These are phyloP conservation scores for Carex arenaria DNA, from an alignment of 202 grass and related monocot genomes.

Conservation along the genomic window DNA sequence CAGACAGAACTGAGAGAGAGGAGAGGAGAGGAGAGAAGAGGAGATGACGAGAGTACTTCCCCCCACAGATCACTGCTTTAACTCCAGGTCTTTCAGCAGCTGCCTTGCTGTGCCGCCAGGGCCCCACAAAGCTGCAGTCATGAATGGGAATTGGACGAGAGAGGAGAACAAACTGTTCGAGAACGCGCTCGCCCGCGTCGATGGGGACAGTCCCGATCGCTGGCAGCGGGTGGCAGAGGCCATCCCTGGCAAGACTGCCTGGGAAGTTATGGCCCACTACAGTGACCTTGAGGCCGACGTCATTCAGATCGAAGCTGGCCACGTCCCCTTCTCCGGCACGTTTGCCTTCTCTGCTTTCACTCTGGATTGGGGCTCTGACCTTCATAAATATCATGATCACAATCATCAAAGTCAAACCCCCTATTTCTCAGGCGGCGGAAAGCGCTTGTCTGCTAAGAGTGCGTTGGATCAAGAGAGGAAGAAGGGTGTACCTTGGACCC, in stretches of 20 bases:
- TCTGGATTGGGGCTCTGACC: slow-evolving; percentile 50
- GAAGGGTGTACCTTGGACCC: slow-evolving; percentile 98
- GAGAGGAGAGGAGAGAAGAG: no score
- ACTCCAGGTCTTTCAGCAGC: slow-evolving; percentile 5
- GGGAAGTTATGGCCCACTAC: slow-evolving; percentile 68
- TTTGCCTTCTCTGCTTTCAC: slow-evolving; percentile 35
- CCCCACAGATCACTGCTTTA: slow-evolving; percentile 33
- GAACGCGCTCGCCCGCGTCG: slow-evolving; percentile 55
- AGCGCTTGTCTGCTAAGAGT: slow-evolving; percentile 28
- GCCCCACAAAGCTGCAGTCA: slow-evolving; percentile 22
- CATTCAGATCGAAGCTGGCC: slow-evolving; percentile 65
- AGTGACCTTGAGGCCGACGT: slow-evolving; percentile 62
- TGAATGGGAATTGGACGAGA: slow-evolving; percentile 40
- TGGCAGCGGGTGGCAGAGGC: slow-evolving; percentile 65
- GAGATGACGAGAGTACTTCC: slow-evolving; percentile 51
- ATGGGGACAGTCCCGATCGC: slow-evolving; percentile 40
- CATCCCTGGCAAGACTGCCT: slow-evolving; percentile 63
- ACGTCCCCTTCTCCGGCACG: slow-evolving; percentile 26
- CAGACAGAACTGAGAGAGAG: background rate
- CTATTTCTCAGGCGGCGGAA: slow-evolving; percentile 31
- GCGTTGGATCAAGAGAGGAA: slow-evolving; percentile 84
- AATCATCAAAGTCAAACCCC: slow-evolving; percentile 12
- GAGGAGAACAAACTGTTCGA: slow-evolving; percentile 97
- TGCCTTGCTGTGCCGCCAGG: background rate
- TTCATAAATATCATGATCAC: background rate